Base-by-base conservation (phyloP, 495 filamentous ascomycete genomes). In the Penicillium salamii region DNA sequence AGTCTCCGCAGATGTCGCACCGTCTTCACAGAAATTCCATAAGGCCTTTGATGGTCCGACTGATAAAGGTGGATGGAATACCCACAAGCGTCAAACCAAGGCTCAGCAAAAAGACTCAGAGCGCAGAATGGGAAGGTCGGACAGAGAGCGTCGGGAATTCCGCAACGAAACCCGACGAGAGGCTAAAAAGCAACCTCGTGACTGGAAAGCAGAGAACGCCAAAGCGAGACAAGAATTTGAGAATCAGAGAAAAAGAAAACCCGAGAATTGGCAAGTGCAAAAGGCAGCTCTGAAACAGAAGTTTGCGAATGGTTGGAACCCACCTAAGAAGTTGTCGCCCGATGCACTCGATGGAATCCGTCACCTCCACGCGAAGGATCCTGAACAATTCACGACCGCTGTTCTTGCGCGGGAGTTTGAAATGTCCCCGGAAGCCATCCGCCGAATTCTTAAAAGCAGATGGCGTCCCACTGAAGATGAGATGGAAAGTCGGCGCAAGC, bases 341-440 rank as follows among this genome's bases (percentile, higher is more conserved):
- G 91, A 96, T 65, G 88, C 92, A 9, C 62, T 95, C 9, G 86
- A 90, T 13, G 90, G 90, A 21, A 96, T 97, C 49, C 83, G 88
- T 15, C 81, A 84, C 23, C 74, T 98, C 18, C 80, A 95, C 61
- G 67, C 76, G 2, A 80, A 88, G 53, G 82, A 87, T 37, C 90
- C 93, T 0, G 78, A 87, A 1, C 67, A 72, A 41, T 96, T 89
- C 71, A 84, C 87, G 15, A 95, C 89, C 1, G 59, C 75, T 8
- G 79, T 84, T 29, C 82, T 98, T 5, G 80, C 93, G 0, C 58
- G 84, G 0, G 78, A 91, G 47, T 98, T 97, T 70, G 73, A 89
- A 66, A 75, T 96, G 5, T 91, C 90, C 1, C 78, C 88, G 1
- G 93, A 98, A 55, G 87, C 84, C 5, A 89, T 97, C 45, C 80